These are phyloP conservation scores for Auriculariales sp. DNA, from an alignment of 768 basidiomycete genomes.

Conservation along the genomic window DNA sequence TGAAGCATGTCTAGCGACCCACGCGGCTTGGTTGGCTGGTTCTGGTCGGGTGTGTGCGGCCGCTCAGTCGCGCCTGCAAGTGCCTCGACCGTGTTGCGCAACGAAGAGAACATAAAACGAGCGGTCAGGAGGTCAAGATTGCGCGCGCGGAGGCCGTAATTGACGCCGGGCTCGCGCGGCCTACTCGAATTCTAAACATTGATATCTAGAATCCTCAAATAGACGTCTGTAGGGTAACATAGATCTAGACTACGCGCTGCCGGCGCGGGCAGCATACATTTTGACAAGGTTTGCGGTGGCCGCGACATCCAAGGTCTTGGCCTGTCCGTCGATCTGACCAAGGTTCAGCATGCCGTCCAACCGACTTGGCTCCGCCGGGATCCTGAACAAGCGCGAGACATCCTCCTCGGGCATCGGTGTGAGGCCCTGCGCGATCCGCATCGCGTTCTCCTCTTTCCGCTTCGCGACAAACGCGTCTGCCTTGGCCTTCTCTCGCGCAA, in stretches of 20 bases:
- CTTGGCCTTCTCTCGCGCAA: conserved; percentile 66
- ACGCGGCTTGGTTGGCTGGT: conserved; percentile 8
- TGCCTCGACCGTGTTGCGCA: conserved; percentile 58
- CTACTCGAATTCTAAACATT: too few relatives aligned
- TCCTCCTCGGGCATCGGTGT: conserved; percentile 81
- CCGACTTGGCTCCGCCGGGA: conserved; percentile 76
- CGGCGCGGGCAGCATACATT: conserved; percentile 51
- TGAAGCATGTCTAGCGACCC: conserved; percentile 13
- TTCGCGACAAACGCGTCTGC: conserved; percentile 72
- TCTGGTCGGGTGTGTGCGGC: conserved; percentile 18
- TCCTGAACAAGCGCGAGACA: conserved; percentile 70
- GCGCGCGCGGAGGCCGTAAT: neutral
- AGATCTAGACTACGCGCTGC: neutral
- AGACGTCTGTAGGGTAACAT: neutral
- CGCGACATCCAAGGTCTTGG: conserved; percentile 53
- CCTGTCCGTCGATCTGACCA: conserved; percentile 79
- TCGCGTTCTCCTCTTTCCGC: conserved; percentile 77
- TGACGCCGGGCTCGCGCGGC: too few relatives aligned
- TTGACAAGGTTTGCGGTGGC: conserved; percentile 57
- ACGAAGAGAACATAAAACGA: conserved; percentile 64
- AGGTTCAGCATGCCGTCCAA: conserved; percentile 75
- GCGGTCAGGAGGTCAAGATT: too few relatives aligned
- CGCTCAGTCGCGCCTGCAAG: conserved; percentile 29
- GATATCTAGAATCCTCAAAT: neutral
- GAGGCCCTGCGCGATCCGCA: conserved; percentile 67